A percentile compares a stretch with the other conserved stretches of the same genome.
Conservation (phyloP, 2,329 filamentous ascomycete genomes). For the Didymella segeticola region DNA sequence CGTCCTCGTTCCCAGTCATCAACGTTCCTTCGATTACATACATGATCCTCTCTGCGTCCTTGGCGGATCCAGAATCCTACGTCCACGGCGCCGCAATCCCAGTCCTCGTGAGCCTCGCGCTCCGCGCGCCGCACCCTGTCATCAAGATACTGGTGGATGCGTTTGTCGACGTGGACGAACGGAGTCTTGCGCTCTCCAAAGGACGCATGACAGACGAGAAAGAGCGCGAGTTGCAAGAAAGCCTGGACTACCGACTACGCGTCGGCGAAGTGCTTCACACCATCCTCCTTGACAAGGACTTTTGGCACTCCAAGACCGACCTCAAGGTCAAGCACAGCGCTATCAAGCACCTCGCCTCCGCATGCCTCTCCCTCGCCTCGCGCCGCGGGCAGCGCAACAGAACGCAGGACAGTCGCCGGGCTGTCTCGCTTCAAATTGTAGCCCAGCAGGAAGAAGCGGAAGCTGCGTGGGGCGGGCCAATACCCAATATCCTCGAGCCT, state of each 20-base stretch:
- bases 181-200: slow-evolving; percentile 28
- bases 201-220: slow-evolving; percentile 27
- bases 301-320: slow-evolving; percentile 20
- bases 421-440: slow-evolving; percentile 57
- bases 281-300: slow-evolving; percentile 25
- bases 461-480: slow-evolving; percentile 63
- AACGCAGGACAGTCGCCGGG: slow-evolving; percentile 64
- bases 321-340: background rate
- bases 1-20: slow-evolving; percentile 62
- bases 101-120: slow-evolving; percentile 67
- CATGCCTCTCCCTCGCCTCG: slow-evolving; percentile 68
- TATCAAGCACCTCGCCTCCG: slow-evolving; percentile 56
- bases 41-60: slow-evolving; percentile 68
- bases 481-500: slow-evolving; percentile 44
- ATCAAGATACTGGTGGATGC: slow-evolving; percentile 69
- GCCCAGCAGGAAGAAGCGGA: slow-evolving; percentile 59
- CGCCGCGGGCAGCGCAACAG: slow-evolving; percentile 68
- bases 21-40: slow-evolving; percentile 71
- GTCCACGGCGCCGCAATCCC: slow-evolving; percentile 73
- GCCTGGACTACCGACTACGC: slow-evolving; percentile 69
- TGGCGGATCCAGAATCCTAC: slow-evolving; percentile 73
- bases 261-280: slow-evolving; percentile 64
- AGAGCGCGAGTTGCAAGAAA: slow-evolving; percentile 36
- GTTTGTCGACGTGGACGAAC: slow-evolving; percentile 69
- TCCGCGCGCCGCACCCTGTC: slow-evolving; percentile 67